These are phyloP conservation scores for Zymoseptoria brevis DNA, from an alignment of 2,329 filamentous ascomycete genomes.

Conservation along the genomic window DNA sequence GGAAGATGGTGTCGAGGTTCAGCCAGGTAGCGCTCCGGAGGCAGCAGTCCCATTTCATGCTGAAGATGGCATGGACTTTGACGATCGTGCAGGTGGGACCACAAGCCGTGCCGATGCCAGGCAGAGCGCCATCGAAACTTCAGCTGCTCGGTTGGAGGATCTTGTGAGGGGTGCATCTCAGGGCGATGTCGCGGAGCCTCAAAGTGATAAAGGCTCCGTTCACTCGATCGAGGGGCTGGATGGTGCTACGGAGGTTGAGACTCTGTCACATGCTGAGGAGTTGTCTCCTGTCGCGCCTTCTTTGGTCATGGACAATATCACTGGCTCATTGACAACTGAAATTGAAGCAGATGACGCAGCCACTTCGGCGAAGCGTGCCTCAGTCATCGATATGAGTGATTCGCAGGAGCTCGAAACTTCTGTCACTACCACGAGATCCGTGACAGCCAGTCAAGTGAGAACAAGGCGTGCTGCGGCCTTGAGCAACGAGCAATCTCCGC, in stretches of 20 bases:
- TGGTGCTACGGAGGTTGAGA: not conserved
- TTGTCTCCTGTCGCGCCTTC: not conserved
- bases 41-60: not conserved
- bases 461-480: not conserved
- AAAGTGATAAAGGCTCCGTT: not conserved
- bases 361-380: not conserved
- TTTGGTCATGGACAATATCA: not conserved
- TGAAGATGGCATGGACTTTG: not conserved
- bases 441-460: not conserved
- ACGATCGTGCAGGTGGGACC: not conserved
- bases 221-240: not conserved
- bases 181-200: not conserved
- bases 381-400: not conserved
- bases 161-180: not conserved
- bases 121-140: not conserved
- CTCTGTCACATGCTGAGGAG: not conserved
- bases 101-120: not conserved
- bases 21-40: not conserved
- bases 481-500: conserved; percentile 2
- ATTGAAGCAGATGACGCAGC: not conserved
- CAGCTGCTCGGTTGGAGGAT: not conserved
- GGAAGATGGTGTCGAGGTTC: not conserved
- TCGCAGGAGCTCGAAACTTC: not conserved
- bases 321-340: not conserved
- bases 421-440: not conserved